Base-by-base conservation (phyloP, 2,329 filamentous ascomycete species). In the Bretziella fagacearum region DNA sequence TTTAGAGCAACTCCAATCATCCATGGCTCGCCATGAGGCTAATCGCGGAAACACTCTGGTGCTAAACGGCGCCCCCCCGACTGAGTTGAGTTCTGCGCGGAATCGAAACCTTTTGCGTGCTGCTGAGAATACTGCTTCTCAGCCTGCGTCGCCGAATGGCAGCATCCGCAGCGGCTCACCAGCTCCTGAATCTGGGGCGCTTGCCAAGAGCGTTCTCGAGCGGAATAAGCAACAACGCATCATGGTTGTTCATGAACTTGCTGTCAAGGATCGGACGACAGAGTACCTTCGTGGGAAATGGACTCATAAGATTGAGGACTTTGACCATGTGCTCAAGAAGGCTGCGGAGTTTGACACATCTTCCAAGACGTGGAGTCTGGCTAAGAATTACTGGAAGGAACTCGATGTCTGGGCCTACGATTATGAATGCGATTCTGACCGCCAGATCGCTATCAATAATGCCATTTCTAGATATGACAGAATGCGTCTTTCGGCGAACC, bases 401-500 rank as follows among this genome's bases (percentile, higher is more conserved):
- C 65, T 80, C 11, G 74, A 80, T 53, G 71, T 78, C 18, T 80
- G 71, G 68, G 70, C 67, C 49, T 77, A 77, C 57, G 62, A 70
- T 23, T 80, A 79, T 55, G 62, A 64, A 37, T 64, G 58, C 30
- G 60, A 66, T 15, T 67, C 70, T 26, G 68, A 75, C 51, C 70
- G 76, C 25, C 65, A 84, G 57, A 62, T 68, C 54, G 69, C 73
- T 52, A 70, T 79, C 56, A 66, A 81, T 60, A 69, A 77, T 53
- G 75, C 76, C 11, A 66, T 77, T 49, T 68, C 65, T 51, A 63
- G 69, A 46, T 80, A 71, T 52, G 76, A 80, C 57, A 73, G 70
- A 56, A 66, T 72, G 58, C 65, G 76, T 30, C 53, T 79, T 25
- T 70, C 68, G 5, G 61, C 68, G 2, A 67, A 67, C 1, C 74